A percentile compares a stretch with the other conserved stretches of the same genome.
Evolutionary conservation across 805 yeast species (phyloP).

Genomic region (Candida railenensis): DNA sequence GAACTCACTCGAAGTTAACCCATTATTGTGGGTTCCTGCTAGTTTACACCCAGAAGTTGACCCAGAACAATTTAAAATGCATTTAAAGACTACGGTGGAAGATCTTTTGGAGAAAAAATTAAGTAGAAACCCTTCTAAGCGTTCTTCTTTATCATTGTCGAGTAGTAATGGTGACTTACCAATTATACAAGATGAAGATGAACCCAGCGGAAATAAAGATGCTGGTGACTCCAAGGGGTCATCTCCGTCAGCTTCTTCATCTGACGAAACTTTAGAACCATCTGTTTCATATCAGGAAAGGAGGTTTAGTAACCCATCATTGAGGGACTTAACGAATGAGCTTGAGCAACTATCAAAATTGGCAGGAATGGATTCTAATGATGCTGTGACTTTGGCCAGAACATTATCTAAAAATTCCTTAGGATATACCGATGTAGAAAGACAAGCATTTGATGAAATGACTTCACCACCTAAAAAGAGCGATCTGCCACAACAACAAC

Average conservation of each 20-base stretch:
- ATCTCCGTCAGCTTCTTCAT: not conserved
- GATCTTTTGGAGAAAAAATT: constrained; percentile 45
- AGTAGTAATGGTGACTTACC: constrained; percentile 1
- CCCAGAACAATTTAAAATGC: constrained; percentile 77
- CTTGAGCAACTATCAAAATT: constrained; percentile 68
- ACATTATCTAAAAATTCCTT: constrained; percentile 71
- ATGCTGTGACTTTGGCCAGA: constrained; percentile 81
- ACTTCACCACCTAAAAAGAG: constrained; percentile 20
- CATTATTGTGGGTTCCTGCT: constrained; percentile 93
- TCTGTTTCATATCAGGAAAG: constrained; percentile 4
- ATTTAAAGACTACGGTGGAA: constrained; percentile 59
- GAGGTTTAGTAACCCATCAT: constrained; percentile 53
- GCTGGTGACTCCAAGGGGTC: not conserved
- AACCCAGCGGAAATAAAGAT: constrained; percentile 12
- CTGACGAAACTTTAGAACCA: constrained; percentile 1
- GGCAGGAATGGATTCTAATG: constrained; percentile 77
- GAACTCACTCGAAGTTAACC: constrained; percentile 30
- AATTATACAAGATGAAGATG: constrained; percentile 21
- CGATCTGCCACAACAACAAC: constrained; percentile 2
- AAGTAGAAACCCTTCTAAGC: constrained; percentile 22
- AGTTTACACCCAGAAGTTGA: constrained; percentile 91
- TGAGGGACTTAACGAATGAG: constrained; percentile 72
- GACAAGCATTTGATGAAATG: constrained; percentile 37
- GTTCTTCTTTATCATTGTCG: constrained; percentile 21
- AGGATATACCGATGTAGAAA: constrained; percentile 54